Base-by-base conservation (phyloP, 257 asterid genomes). In the Penstemon eatonii region DNA sequence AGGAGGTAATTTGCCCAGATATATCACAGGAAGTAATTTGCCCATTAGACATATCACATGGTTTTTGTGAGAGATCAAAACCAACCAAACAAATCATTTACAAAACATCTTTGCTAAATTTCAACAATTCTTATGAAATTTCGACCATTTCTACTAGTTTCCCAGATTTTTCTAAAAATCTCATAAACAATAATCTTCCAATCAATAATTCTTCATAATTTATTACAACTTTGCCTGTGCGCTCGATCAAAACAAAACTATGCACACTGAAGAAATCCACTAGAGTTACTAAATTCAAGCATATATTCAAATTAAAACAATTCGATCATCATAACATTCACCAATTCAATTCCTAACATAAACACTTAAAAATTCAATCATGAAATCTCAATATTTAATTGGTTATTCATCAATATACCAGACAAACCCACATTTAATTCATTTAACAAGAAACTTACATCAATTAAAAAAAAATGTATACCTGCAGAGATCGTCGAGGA, bases 401-500 rank as follows among this genome's bases (percentile, higher is more conserved):
- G 33, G 33, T 25, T 25, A 25, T 25, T 25, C 33, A 25, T 25
- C 33, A 25, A 25, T 25, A 25, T 25, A 25, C 33, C 33, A 25
- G 33, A 25, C 33, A 25, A 25, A 1, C 2, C 33, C 33, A 25
- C 2, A 25, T 25, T 25, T 25, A 25, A 25, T 25, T 25, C 33
- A 25, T 25, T 25, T 25, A 25, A 25, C 33, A 25, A 25, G 33
- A 25, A 25, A 25, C 33, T 1, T 2, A 25, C 33, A 25, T 25
- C 33, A 42, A 6, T 18, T 15, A 18, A n/a, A 8, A 19, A 70
- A 15, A 33, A 46, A 40, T 5, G 41, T 1, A 33, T 4, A 90
- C 97, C 96, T 94, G 95, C 99, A 94, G 62, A 94, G 96, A 86
- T 94, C 97, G 80, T 91, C 96, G 37, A 91, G 88, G 56, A 90